A percentile compares a stretch with the other conserved stretches of the same genome.
Evolutionary conservation across 2,329 filamentous ascomycete genomes (phyloP).

Genomic region (Beauveria varroae): DNA sequence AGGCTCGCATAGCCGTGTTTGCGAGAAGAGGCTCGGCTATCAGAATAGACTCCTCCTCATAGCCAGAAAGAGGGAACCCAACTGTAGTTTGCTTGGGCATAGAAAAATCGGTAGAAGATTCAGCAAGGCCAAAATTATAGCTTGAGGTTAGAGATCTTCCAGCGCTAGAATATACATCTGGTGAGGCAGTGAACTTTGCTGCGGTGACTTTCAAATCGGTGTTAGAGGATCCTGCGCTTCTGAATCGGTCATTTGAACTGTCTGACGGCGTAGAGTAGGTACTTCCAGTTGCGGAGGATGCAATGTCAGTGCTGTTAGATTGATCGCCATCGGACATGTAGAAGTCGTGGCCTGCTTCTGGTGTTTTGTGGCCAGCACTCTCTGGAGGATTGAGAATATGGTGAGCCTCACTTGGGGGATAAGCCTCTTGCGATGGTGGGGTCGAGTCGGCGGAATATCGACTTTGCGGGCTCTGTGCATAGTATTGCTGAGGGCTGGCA

Average conservation of each 20-base stretch:
- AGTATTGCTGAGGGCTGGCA: conserved; percentile 5
- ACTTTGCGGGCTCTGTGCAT: conserved; percentile 2
- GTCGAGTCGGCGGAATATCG: conserved; percentile 2
- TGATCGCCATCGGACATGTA: conserved; percentile 18
- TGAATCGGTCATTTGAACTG: conserved; percentile 21
- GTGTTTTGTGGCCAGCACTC: not conserved
- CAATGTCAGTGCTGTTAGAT: conserved; percentile 32
- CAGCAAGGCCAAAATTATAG: not conserved
- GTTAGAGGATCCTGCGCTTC: conserved; percentile 21
- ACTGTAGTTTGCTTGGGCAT: not conserved
- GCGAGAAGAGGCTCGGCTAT: conserved; percentile 30
- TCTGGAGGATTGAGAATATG: not conserved
- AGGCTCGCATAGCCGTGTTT: conserved; percentile 37
- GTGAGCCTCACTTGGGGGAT: not conserved
- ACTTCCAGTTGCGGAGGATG: conserved; percentile 40
- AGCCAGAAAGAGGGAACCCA: conserved; percentile 25
- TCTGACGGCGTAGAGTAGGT: conserved; percentile 40
- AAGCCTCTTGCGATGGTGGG: not conserved
- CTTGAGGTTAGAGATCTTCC: not conserved
- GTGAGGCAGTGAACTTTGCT: not conserved
- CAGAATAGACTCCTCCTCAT: conserved; percentile 28
- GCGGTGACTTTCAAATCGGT: conserved; percentile 22
- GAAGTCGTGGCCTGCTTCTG: conserved; percentile 15
- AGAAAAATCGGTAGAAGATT: not conserved
- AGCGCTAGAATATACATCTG: not conserved